Evolutionary conservation across 768 basidiomycete genomes (phyloP).

Genomic region (Boletus fagicola): DNA sequence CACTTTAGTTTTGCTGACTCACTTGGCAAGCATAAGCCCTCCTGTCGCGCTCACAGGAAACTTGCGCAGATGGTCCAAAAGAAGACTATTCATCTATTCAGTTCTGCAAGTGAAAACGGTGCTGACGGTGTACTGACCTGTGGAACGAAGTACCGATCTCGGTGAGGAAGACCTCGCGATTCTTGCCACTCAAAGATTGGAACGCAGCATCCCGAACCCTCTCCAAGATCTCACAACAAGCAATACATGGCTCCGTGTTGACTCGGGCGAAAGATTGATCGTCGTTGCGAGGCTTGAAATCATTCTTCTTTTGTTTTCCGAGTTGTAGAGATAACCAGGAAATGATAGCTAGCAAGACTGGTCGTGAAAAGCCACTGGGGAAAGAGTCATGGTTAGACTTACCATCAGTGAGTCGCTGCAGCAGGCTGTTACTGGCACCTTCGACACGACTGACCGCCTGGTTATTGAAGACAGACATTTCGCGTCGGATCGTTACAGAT

Average conservation of each 20-base stretch:
- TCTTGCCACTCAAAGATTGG: conserved; percentile 85
- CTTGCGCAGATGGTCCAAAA: conserved; percentile 93
- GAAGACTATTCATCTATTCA: conserved; percentile 49
- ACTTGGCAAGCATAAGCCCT: conserved; percentile 98
- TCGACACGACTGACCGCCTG: conserved; percentile 85
- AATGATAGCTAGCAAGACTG: conserved; percentile 52
- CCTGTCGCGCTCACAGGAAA: conserved; percentile 97
- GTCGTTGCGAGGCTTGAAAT: conserved; percentile 97
- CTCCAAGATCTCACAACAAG: conserved; percentile 82
- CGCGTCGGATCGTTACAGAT: conserved; percentile 83
- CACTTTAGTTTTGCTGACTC: conserved; percentile 28
- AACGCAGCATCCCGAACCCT: conserved; percentile 75
- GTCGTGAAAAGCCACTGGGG: background rate
- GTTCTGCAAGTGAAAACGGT: background rate
- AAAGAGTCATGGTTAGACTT: conserved; percentile 25
- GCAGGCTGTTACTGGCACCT: conserved; percentile 71
- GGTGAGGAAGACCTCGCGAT: conserved; percentile 86
- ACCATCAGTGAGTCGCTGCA: conserved; percentile 85
- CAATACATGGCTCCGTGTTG: conserved; percentile 89
- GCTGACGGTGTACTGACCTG: conserved; percentile 44
- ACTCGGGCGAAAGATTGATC: conserved; percentile 92
- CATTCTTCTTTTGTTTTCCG: conserved; percentile 89
- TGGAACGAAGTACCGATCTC: conserved; percentile 96
- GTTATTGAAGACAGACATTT: conserved; percentile 91
- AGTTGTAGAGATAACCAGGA: conserved; percentile 75